Evolutionary conservation across 2,329 filamentous ascomycete genomes (phyloP).

Genomic region (Orbilia quercus): DNA sequence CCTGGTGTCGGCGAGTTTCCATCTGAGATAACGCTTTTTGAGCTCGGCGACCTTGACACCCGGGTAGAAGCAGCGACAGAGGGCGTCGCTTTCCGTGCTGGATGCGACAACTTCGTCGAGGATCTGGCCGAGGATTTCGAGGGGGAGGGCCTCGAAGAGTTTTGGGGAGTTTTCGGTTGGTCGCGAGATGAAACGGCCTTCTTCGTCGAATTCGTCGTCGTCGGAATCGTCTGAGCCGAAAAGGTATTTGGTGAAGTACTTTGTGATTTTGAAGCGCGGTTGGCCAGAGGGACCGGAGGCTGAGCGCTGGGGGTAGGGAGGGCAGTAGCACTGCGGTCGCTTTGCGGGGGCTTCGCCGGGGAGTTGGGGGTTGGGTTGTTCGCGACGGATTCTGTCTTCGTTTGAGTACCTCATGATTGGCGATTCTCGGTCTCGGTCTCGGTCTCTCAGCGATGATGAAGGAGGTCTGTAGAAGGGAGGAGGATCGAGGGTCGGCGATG

Average conservation of each 20-base stretch:
- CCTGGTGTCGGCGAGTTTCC: conserved; percentile 46
- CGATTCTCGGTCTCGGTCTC: no score
- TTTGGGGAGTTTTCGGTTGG: conserved; percentile 48
- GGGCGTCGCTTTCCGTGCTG: conserved; percentile 42
- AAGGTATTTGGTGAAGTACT: conserved; percentile 54
- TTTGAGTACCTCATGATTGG: conserved; percentile 49
- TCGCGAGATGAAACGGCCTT: conserved; percentile 50
- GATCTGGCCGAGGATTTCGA: conserved; percentile 49
- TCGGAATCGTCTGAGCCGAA: conserved; percentile 53
- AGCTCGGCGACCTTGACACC: conserved; percentile 51
- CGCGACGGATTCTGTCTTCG: conserved; percentile 48
- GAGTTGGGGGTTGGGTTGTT: conserved; percentile 53
- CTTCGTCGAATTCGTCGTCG: conserved; percentile 54
- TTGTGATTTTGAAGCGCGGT: conserved; percentile 50
- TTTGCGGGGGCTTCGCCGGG: conserved; percentile 53
- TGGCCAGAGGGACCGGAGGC: conserved; percentile 33
- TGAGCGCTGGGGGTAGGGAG: conserved; percentile 50
- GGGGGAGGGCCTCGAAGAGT: conserved; percentile 37
- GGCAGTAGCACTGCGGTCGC: conserved; percentile 52
- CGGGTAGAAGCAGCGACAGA: conserved; percentile 52
- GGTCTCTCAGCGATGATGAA: conserved; percentile 24
- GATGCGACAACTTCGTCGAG: conserved; percentile 44
- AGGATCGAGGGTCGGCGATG: conserved; percentile 25
- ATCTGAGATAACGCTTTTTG: conserved; percentile 44
- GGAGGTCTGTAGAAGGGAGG: conserved; percentile 5